These are phyloP conservation scores for Scopulariopsis brevicaulis DNA, from an alignment of 2,329 filamentous ascomycete species.

Conservation along the genomic window DNA sequence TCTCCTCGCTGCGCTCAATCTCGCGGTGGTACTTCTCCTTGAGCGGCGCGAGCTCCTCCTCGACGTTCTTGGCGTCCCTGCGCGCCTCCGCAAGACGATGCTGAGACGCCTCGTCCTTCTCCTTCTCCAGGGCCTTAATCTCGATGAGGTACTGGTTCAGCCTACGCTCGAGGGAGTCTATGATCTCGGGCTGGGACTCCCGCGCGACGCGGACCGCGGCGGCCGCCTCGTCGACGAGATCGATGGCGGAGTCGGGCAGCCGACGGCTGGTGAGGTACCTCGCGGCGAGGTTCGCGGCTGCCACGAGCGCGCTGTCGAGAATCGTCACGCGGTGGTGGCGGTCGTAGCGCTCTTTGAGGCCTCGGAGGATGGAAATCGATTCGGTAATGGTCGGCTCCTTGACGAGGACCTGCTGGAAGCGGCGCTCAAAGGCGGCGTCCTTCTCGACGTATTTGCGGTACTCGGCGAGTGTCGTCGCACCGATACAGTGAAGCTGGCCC, in stretches of 20 bases:
- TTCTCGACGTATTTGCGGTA: constrained; percentile 99
- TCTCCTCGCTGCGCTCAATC: constrained; percentile 79
- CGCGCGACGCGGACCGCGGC: constrained; percentile 92
- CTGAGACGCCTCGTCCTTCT: constrained; percentile 90
- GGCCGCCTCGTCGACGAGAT: constrained; percentile 91
- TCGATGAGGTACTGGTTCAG: constrained; percentile 91
- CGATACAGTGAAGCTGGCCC: constrained; percentile 94
- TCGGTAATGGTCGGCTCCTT: constrained; percentile 85
- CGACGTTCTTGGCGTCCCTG: constrained; percentile 85
- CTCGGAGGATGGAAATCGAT: constrained; percentile 95
- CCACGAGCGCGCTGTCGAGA: constrained; percentile 83
- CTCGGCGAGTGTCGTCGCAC: constrained; percentile 87
- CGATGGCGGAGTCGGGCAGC: constrained; percentile 91
- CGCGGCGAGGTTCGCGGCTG: constrained; percentile 81
- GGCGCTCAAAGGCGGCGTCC: constrained; percentile 92
- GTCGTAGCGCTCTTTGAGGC: constrained; percentile 95
- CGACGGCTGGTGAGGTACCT: constrained; percentile 86
- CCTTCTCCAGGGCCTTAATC: constrained; percentile 86
- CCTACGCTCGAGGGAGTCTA: constrained; percentile 87
- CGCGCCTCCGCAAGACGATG: constrained; percentile 70
- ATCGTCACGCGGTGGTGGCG: constrained; percentile 97
- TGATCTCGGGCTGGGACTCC: constrained; percentile 91
- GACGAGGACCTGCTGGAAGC: constrained; percentile 96
- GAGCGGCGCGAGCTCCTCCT: constrained; percentile 83
- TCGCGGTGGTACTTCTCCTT: constrained; percentile 94